Conservation (phyloP, 768 basidiomycete genomes). For the Lentinula boryana region DNA sequence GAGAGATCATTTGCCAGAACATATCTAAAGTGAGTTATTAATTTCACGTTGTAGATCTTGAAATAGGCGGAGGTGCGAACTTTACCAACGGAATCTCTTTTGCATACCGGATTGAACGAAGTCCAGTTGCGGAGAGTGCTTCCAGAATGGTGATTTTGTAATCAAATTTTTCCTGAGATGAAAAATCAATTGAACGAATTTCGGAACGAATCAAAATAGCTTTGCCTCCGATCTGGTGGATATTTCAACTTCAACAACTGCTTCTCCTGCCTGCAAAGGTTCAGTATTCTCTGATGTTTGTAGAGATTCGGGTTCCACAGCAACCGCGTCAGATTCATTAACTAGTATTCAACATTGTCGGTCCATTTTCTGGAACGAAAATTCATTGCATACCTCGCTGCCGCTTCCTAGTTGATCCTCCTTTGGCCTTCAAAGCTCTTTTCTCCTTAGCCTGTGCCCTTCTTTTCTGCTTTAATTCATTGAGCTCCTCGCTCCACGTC, state of each 20-base stretch:
- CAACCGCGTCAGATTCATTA: neutral
- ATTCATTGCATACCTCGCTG: conserved; percentile 34
- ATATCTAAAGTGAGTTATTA: conserved; percentile 43
- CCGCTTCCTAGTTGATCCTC: conserved; percentile 29
- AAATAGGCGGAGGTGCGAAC: conserved; percentile 35
- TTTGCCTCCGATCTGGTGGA: neutral
- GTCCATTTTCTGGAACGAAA: neutral
- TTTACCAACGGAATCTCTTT: conserved; percentile 91
- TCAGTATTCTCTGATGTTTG: neutral
- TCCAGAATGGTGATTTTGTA: conserved; percentile 78
- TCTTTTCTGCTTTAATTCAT: conserved; percentile 54
- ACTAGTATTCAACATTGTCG: neutral
- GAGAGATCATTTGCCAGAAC: conserved; percentile 95
- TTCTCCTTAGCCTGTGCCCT: conserved; percentile 52
- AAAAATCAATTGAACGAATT: neutral
- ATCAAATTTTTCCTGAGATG: conserved; percentile 40
- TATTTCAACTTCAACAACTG: neutral
- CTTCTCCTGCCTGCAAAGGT: neutral
- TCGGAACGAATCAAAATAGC: neutral
- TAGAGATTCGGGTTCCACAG: neutral
- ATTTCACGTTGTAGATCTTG: neutral
- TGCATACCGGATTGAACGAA: conserved; percentile 94
- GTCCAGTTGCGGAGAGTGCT: conserved; percentile 91
- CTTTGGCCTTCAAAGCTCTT: conserved; percentile 35
- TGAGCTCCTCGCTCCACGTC: conserved; percentile 76